phyloP scores from a whole-genome alignment of 2,329 filamentous ascomycete genomes.

The Blastomyces gilchristii region DNA sequence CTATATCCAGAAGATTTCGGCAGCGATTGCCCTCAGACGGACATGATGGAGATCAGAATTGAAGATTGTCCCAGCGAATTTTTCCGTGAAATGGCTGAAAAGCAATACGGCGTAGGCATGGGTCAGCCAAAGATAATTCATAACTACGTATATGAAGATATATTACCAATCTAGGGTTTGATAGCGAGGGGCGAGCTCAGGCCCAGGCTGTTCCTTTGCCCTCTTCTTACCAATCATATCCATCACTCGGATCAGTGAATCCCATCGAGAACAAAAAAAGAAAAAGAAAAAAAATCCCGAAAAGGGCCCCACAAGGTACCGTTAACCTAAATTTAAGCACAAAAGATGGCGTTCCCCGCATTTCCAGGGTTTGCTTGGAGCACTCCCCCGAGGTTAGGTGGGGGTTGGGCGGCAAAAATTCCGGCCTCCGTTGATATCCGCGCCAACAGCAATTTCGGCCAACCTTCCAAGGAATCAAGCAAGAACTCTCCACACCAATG shows the following conservation, averaged over 20 bases:
- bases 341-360: not conserved
- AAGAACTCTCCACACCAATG: not conserved
- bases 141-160: not conserved
- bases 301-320: not conserved
- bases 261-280: too few relatives aligned
- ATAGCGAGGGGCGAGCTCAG: not conserved
- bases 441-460: not conserved
- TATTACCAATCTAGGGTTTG: not conserved
- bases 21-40: not conserved
- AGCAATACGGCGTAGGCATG: not conserved
- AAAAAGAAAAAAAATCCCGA: too few relatives aligned
- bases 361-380: too few relatives aligned
- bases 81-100: not conserved
- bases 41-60: not conserved
- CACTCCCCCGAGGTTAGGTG: not conserved
- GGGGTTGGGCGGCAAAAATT: conserved; percentile 8
- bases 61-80: not conserved
- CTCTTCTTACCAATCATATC: not conserved
- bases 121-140: not conserved
- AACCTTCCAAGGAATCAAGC: not conserved
- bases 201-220: not conserved
- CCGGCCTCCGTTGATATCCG: conserved; percentile 10
- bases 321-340: not conserved
- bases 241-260: not conserved
- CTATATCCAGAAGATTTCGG: not conserved